Evolutionary conservation across 2,329 filamentous ascomycete genomes (phyloP), one percentile per base, ranked within the genome.

Genomic region (Diplodia sapinea): DNA sequence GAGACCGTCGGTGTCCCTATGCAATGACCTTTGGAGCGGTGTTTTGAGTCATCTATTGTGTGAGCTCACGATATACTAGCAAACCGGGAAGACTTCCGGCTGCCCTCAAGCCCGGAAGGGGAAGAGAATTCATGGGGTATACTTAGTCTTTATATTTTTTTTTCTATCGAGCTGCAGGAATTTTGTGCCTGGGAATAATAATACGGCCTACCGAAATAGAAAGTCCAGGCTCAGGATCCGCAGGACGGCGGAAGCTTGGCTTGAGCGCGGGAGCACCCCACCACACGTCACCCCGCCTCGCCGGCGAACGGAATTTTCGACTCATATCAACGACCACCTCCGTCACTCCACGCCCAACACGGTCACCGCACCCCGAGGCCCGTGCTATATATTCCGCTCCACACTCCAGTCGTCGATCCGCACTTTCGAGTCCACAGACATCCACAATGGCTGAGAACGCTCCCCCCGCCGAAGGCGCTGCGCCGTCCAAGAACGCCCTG

Each of bases 401-500:
- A 12, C 23, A 13, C 26, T 55, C 40, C 56, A 8, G 3, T 49
- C 33, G 8, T 20, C 36, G 36, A 52, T 26, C 26, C 59, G 17
- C n/a, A 33, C 20, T 26, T 31, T 43, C 29, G 13, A 31, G 20
- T 50, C 36, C 59, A 67, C 4, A 47, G 26, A 7, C 23, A 36
- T 38, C 55, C 52, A 71, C 69, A 69, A 78, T 78, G 76, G 73
- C 75, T 69, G 75, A 78, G 70, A 71, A 73, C 64, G 69, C 73
- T 59, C 65, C 65, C 47, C 72, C 75, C 59, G 63, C 68, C 23
- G 54, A 68, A 20, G 65, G 52, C 49, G 68, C 57, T 12, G 68
- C 65, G 66, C 77, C 76, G 12, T 79, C 78, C 59, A 80, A 80
- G 71, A 80, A 79, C 62, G 78, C 78, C 49, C 63, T 80, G 72